Evolutionary conservation across 2,329 filamentous ascomycete genomes (phyloP).

Genomic region (Didymella sp.): DNA sequence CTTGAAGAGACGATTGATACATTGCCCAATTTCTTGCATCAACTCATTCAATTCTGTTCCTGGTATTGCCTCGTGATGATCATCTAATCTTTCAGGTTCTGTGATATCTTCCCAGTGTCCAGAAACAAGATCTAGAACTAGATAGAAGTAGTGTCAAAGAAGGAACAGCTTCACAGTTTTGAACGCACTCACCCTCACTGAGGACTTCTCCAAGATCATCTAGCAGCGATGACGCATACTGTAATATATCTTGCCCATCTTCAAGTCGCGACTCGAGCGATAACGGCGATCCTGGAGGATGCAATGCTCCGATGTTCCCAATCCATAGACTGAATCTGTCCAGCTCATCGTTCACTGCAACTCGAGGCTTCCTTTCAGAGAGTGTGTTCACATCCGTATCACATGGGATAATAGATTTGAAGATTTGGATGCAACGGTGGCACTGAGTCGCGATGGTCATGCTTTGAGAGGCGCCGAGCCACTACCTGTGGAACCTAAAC

Average conservation of each 20-base stretch:
- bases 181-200: background rate
- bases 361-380: too few species aligned
- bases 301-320: background rate
- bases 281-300: background rate
- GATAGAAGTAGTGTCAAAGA: background rate
- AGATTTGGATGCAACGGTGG: background rate
- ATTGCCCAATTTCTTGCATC: background rate
- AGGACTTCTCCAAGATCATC: background rate
- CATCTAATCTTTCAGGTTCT: background rate
- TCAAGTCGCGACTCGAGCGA: background rate
- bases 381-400: background rate
- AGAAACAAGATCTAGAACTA: background rate
- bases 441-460: too few species aligned
- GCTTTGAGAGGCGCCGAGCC: too few species aligned
- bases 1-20: background rate
- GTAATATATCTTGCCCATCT: background rate
- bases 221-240: background rate
- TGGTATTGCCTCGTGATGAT: background rate
- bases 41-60: background rate
- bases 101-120: background rate
- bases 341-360: background rate
- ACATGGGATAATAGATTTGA: background rate
- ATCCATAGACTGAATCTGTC: background rate
- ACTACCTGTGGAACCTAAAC: too few species aligned
- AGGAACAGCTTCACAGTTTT: too few species aligned